Evolutionary conservation across 352 stramenopile genomes (phyloP).

Genomic region (Globisporangium cystogenes): DNA sequence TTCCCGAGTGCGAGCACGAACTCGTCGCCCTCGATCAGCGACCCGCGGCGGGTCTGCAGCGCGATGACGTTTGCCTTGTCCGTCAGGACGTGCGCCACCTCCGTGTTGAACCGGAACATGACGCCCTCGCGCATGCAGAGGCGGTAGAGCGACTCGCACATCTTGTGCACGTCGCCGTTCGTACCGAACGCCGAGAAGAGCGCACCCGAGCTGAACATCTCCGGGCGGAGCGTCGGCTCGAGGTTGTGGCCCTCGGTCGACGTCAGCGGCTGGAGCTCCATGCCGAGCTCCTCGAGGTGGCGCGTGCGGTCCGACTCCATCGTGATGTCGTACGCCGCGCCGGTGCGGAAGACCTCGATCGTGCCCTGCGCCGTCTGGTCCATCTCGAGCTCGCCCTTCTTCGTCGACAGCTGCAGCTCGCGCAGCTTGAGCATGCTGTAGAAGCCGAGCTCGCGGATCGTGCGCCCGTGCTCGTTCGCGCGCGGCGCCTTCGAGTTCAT

Average conservation of each 20-base stretch:
- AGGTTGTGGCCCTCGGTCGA: constrained; percentile 49
- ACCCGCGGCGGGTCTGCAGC: constrained; percentile 71
- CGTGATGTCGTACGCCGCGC: constrained; percentile 55
- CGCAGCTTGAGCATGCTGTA: constrained; percentile 85
- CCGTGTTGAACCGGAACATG: constrained; percentile 87
- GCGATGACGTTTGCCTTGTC: constrained; percentile 75
- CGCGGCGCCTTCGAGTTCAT: constrained; percentile 73
- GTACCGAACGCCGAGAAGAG: constrained; percentile 79
- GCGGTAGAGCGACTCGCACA: constrained; percentile 76
- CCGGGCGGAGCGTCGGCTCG: constrained; percentile 50
- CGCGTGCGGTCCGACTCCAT: constrained; percentile 64
- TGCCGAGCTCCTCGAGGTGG: constrained; percentile 69
- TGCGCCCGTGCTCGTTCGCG: constrained; percentile 73
- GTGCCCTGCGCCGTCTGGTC: constrained; percentile 82
- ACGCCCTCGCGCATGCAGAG: constrained; percentile 78
- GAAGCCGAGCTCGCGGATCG: constrained; percentile 79
- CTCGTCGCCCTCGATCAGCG: constrained; percentile 82
- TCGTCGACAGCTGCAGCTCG: constrained; percentile 67
- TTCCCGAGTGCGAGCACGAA: constrained; percentile 84
- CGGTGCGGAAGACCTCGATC: constrained; percentile 68
- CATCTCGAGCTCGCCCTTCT: constrained; percentile 83
- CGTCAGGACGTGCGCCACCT: constrained; percentile 73
- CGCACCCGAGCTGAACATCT: constrained; percentile 58
- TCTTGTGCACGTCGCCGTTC: constrained; percentile 87
- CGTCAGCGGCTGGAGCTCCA: constrained; percentile 70